A percentile compares a stretch with the other conserved stretches of the same genome.
Conservation (phyloP, 495 filamentous ascomycete species). For the Thermochaetoides thermophila region DNA sequence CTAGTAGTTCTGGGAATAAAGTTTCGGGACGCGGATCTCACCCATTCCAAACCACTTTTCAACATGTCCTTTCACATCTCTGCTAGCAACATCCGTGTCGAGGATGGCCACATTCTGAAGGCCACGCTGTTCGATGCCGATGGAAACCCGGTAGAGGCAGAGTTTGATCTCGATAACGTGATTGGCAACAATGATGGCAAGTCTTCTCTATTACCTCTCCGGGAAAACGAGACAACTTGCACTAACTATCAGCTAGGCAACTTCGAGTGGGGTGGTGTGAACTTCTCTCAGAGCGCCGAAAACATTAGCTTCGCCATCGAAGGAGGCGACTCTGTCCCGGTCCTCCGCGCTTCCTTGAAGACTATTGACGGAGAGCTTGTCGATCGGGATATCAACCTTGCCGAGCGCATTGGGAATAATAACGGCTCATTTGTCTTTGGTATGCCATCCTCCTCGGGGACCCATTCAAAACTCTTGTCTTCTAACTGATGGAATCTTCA, state of each 20-base stretch:
- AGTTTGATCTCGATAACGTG: constrained; percentile 24
- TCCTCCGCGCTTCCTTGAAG: constrained; percentile 15
- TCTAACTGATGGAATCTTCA: too few species aligned
- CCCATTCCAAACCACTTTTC: neutral
- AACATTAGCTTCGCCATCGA: constrained; percentile 26
- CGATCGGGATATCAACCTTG: constrained; percentile 14
- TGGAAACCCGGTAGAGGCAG: constrained; percentile 20
- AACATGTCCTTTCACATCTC: constrained; percentile 29
- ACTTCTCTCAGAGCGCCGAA: constrained; percentile 27
- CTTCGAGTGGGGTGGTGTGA: constrained; percentile 30
- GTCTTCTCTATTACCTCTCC: neutral
- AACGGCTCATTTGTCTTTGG: constrained; percentile 12
- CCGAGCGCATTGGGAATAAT: constrained; percentile 17
- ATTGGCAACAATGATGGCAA: constrained; percentile 35
- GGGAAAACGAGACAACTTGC: neutral
- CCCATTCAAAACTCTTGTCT: too few species aligned
- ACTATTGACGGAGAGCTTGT: constrained; percentile 5
- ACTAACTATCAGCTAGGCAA: constrained; percentile 14
- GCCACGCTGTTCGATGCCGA: constrained; percentile 18
- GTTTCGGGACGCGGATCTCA: too few species aligned
- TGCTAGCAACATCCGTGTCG: constrained; percentile 23
- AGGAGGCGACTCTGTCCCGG: constrained; percentile 20
- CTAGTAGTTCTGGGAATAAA: too few species aligned
- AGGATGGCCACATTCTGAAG: constrained; percentile 28
- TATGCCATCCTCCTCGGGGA: constrained; percentile 6